Conservation (phyloP, 2,329 filamentous ascomycete genomes). For the Penicillium brasilianum region DNA sequence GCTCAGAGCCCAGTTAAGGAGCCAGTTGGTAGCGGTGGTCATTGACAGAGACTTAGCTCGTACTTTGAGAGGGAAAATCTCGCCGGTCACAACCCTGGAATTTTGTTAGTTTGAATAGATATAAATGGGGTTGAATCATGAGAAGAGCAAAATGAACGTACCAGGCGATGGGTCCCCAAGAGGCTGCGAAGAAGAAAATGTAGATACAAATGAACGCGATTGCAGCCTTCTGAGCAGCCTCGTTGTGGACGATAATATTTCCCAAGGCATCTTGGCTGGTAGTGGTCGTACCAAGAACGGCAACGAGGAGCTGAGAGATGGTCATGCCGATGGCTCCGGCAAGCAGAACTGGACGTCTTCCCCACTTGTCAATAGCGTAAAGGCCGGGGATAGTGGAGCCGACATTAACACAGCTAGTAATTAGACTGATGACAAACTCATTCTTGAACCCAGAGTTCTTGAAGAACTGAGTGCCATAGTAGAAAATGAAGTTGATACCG, state of each 20-base stretch:
- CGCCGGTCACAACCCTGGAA: constrained; percentile 17
- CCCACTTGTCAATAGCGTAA: constrained; percentile 55
- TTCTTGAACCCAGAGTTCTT: constrained; percentile 9
- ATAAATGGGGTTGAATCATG: too few species aligned
- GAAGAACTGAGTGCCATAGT: constrained; percentile 48
- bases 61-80: constrained; percentile 20
- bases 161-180: constrained; percentile 10
- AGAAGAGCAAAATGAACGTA: neutral
- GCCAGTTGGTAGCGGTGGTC: constrained; percentile 23
- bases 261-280: constrained; percentile 25
- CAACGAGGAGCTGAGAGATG: constrained; percentile 54
- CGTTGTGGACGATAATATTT: constrained; percentile 3
- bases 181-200: constrained; percentile 16
- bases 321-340: constrained; percentile 52
- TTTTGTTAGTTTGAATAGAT: neutral
- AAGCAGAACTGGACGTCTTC: constrained; percentile 51
- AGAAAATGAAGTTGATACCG: constrained; percentile 52
- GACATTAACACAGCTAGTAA: constrained; percentile 55
- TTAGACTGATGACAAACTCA: constrained; percentile 40
- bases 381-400: constrained; percentile 53
- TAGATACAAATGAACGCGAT: constrained; percentile 20
- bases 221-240: constrained; percentile 2
- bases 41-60: constrained; percentile 17
- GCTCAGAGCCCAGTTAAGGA: constrained; percentile 14
- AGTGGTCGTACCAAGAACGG: constrained; percentile 50